phyloP scores from a whole-genome alignment of 192 early-diverging fungal genomes.

The Backusella circina region DNA sequence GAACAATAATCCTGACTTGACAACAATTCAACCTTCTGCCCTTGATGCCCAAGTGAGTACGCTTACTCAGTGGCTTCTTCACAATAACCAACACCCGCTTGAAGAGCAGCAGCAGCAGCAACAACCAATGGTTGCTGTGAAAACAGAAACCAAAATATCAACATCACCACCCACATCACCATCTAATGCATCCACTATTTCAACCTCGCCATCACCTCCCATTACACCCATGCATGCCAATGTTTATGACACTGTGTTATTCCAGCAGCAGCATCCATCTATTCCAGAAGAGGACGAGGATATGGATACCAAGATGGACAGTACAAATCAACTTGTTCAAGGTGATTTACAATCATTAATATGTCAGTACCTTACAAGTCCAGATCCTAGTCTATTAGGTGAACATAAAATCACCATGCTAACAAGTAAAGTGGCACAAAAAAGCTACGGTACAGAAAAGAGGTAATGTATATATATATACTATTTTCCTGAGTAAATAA shows the following conservation, averaged over 20 bases:
- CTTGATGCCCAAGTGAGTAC: neutral
- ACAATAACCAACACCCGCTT: neutral
- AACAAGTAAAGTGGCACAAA: conserved; percentile 88
- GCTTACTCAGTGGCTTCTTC: neutral
- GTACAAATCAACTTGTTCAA: neutral
- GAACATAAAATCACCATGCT: conserved; percentile 71
- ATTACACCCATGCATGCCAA: neutral
- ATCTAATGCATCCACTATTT: neutral
- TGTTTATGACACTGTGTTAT: neutral
- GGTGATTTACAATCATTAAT: conserved; percentile 12
- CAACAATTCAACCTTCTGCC: neutral
- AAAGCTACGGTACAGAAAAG: conserved; percentile 91
- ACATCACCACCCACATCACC: conserved; percentile 1
- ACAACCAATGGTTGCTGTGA: neutral
- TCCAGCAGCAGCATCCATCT: conserved; percentile 7
- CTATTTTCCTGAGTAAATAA: neutral
- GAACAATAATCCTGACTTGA: neutral
- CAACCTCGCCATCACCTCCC: neutral
- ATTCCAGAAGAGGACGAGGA: conserved; percentile 14
- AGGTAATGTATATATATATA: conserved; percentile 37
- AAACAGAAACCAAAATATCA: neutral
- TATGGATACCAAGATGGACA: neutral
- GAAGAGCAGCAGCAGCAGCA: neutral
- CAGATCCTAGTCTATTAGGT: conserved; percentile 26
- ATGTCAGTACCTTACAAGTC: conserved; percentile 8